These are phyloP conservation scores for Epichloe gansuensis DNA, from an alignment of 2,329 filamentous ascomycete genomes.

Conservation along the genomic window DNA sequence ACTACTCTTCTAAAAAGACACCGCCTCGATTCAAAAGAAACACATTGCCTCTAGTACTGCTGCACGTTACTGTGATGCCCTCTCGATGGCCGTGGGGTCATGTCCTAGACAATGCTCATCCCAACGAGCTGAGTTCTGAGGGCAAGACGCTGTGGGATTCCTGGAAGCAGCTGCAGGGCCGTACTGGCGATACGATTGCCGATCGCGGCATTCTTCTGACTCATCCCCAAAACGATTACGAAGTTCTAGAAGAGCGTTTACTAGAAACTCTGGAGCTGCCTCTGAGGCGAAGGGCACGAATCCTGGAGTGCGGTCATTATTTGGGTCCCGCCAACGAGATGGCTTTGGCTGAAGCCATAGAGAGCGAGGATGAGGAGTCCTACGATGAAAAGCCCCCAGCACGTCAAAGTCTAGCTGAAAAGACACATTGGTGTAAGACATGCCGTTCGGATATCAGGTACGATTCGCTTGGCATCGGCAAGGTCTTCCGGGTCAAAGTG, in stretches of 20 bases:
- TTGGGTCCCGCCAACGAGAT: slow-evolving; percentile 45
- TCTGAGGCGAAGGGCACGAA: slow-evolving; percentile 47
- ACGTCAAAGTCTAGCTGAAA: slow-evolving; percentile 14
- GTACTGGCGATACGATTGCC: slow-evolving; percentile 58
- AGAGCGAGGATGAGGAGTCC: slow-evolving; percentile 34
- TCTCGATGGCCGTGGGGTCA: slow-evolving; percentile 52
- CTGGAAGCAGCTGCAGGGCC: slow-evolving; percentile 55
- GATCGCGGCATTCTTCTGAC: slow-evolving; percentile 62
- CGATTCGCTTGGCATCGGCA: slow-evolving; percentile 38
- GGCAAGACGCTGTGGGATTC: slow-evolving; percentile 44
- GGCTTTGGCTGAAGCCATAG: slow-evolving; percentile 28
- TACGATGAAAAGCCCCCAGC: slow-evolving; percentile 18
- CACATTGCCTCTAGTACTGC: slow-evolving; percentile 56
- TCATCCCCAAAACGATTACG: slow-evolving; percentile 69
- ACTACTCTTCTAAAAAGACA: slow-evolving; percentile 45
- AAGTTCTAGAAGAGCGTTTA: slow-evolving; percentile 64
- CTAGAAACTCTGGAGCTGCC: slow-evolving; percentile 63
- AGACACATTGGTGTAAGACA: slow-evolving; percentile 42
- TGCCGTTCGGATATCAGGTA: slow-evolving; percentile 43
- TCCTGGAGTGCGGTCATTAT: slow-evolving; percentile 67
- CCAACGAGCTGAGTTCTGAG: slow-evolving; percentile 29
- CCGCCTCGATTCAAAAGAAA: slow-evolving; percentile 43
- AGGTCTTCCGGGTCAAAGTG: slow-evolving; percentile 67
- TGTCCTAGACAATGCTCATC: slow-evolving; percentile 33
- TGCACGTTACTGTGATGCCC: slow-evolving; percentile 67